Evolutionary conservation across 2,329 filamentous ascomycete species (phyloP).

Genomic region (Stylonectria norvegica): DNA sequence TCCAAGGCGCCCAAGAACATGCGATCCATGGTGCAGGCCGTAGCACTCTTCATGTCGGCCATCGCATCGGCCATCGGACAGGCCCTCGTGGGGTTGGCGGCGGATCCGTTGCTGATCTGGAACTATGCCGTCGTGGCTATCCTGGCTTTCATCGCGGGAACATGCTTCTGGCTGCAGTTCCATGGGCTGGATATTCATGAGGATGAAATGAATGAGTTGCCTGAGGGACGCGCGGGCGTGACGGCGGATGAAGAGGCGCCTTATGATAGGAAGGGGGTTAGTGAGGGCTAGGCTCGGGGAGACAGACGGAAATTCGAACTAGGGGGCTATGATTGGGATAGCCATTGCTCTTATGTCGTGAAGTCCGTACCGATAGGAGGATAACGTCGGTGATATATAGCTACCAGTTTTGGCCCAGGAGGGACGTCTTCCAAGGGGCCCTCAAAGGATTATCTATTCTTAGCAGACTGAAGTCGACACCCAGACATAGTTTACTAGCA

Average conservation of each 20-base stretch:
- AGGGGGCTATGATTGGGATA: too few relatives aligned
- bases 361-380: too few relatives aligned
- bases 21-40: conserved; percentile 66
- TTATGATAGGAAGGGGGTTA: conserved; percentile 14
- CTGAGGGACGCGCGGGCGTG: conserved; percentile 31
- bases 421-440: too few relatives aligned
- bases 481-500: too few relatives aligned
- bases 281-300: conserved; percentile 15
- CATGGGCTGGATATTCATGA: conserved; percentile 60
- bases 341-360: too few relatives aligned
- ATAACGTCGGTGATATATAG: too few relatives aligned
- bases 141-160: conserved; percentile 58
- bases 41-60: conserved; percentile 67
- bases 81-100: conserved; percentile 42
- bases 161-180: conserved; percentile 66
- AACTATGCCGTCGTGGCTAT: conserved; percentile 68
- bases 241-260: conserved; percentile 21
- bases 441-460: too few relatives aligned
- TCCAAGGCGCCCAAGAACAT: conserved; percentile 75
- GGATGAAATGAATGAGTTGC: conserved; percentile 62
- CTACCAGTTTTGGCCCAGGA: too few relatives aligned
- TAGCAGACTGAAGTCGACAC: too few relatives aligned
- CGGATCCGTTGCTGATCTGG: conserved; percentile 68
- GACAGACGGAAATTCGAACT: too few relatives aligned
- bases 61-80: conserved; percentile 67